phyloP scores from a whole-genome alignment of 352 stramenopile species.

The Globisporangium spiculum region DNA sequence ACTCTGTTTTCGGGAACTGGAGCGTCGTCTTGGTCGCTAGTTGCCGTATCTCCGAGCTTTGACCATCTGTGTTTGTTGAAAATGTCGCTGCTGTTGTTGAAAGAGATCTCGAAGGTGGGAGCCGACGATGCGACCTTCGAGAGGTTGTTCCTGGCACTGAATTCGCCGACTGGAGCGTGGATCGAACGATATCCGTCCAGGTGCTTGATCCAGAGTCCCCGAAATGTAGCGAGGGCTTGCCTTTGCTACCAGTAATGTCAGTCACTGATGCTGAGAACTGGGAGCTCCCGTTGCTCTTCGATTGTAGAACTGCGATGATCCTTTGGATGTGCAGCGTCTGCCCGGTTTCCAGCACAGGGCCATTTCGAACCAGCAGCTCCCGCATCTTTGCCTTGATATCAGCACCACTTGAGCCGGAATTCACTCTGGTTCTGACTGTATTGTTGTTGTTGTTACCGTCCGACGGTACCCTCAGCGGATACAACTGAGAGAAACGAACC shows the following conservation, averaged over 20 bases:
- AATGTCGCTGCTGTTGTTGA: background rate
- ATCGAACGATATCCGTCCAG: conserved; percentile 22
- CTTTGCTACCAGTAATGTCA: conserved; percentile 9
- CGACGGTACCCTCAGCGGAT: background rate
- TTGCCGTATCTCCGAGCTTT: conserved; percentile 26
- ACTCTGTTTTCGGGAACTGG: conserved; percentile 32
- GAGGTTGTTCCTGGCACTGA: conserved; percentile 1
- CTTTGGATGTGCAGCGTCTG: conserved; percentile 20
- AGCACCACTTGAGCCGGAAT: background rate
- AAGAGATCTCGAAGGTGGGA: conserved; percentile 12
- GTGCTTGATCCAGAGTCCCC: conserved; percentile 18
- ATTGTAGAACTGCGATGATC: conserved; percentile 18
- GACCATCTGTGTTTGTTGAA: background rate
- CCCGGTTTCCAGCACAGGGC: conserved; percentile 20
- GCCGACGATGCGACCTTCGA: conserved; percentile 20
- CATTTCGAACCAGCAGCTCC: conserved; percentile 25
- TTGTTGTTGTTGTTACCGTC: background rate
- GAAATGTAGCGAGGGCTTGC: conserved; percentile 32
- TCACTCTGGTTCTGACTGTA: background rate
- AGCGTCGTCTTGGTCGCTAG: conserved; percentile 16
- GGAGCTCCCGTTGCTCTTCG: background rate
- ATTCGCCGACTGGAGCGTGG: background rate
- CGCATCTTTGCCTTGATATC: conserved; percentile 15
- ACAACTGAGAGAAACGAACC: conserved; percentile 23
- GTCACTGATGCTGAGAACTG: background rate